A percentile compares a stretch with the other conserved stretches of the same genome.
phyloP scores from a whole-genome alignment of 2,329 filamentous ascomycete genomes.

The Penicillium capsulatum region DNA sequence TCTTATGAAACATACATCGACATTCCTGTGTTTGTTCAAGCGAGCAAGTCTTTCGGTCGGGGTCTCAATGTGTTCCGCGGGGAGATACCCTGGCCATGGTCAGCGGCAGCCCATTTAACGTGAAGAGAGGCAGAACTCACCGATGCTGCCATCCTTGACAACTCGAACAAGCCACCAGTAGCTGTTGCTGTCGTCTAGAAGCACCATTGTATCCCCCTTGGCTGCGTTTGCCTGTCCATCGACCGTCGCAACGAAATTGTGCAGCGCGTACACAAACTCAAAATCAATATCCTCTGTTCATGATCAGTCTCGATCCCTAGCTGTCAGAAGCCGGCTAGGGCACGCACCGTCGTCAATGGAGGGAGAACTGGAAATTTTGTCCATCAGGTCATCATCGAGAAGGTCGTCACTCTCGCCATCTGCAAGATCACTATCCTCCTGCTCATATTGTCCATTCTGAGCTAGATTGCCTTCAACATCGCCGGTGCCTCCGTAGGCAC shows the following conservation, averaged over 20 bases:
- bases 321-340: slow-evolving; percentile 40
- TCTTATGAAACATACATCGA: slow-evolving; percentile 66
- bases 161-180: slow-evolving; percentile 99
- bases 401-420: slow-evolving; percentile 65
- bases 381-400: slow-evolving; percentile 90
- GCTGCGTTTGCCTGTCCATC: slow-evolving; percentile 97
- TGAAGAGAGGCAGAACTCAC: slow-evolving; percentile 40
- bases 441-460: slow-evolving; percentile 21
- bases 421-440: slow-evolving; percentile 51
- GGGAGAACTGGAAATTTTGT: slow-evolving; percentile 97
- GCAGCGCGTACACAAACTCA: slow-evolving; percentile 96
- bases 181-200: slow-evolving; percentile 97
- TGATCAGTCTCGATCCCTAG: slow-evolving; percentile 61
- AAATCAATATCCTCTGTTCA: slow-evolving; percentile 98
- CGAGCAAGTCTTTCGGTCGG: slow-evolving; percentile 90
- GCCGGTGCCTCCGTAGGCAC: slow-evolving; percentile 33
- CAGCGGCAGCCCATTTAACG: slow-evolving; percentile 16
- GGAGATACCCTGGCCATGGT: slow-evolving; percentile 69
- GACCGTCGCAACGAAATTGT: slow-evolving; percentile 96
- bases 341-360: slow-evolving; percentile 93
- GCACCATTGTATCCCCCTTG: slow-evolving; percentile 97
- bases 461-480: slow-evolving; percentile 23
- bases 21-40: slow-evolving; percentile 95
- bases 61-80: slow-evolving; percentile 97
- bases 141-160: slow-evolving; percentile 95